Evolutionary conservation across 1,284 basidiomycete genomes (phyloP).

Genomic region (Apiotrichum mycotoxinovorans): DNA sequence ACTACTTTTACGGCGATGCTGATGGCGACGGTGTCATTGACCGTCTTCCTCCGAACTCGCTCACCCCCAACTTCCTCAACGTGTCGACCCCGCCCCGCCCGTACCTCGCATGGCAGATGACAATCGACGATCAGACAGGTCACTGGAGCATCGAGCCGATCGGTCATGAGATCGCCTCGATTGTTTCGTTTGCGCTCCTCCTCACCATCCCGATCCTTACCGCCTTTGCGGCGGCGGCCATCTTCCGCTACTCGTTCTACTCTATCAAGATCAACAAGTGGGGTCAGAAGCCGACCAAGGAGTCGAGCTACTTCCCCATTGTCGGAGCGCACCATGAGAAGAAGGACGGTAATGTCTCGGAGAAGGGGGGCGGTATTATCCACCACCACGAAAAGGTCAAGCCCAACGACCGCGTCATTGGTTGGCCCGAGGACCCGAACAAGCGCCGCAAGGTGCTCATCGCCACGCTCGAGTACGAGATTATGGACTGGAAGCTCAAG

Average conservation of each 20-base stretch:
- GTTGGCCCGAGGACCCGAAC: constrained; percentile 85
- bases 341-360: constrained; percentile 40
- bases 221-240: constrained; percentile 68
- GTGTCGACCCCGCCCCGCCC: constrained; percentile 60
- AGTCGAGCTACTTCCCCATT: constrained; percentile 52
- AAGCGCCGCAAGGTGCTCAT: constrained; percentile 87
- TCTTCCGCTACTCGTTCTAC: constrained; percentile 95
- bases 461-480: constrained; percentile 87
- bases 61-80: constrained; percentile 76
- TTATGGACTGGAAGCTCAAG: constrained; percentile 92
- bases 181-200: constrained; percentile 77
- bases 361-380: constrained; percentile 34
- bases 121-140: constrained; percentile 71
- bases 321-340: constrained; percentile 53
- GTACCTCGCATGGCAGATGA: constrained; percentile 76
- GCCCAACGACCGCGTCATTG: constrained; percentile 62
- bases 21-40: constrained; percentile 83
- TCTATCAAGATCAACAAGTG: constrained; percentile 89
- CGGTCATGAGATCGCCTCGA: constrained; percentile 71
- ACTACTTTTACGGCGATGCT: constrained; percentile 84
- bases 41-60: constrained; percentile 80
- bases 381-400: constrained; percentile 58
- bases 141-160: constrained; percentile 74
- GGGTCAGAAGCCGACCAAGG: constrained; percentile 64
- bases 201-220: constrained; percentile 77